Base-by-base conservation (phyloP, 208 protist genomes). In the Trypanosoma cruzi region DNA sequence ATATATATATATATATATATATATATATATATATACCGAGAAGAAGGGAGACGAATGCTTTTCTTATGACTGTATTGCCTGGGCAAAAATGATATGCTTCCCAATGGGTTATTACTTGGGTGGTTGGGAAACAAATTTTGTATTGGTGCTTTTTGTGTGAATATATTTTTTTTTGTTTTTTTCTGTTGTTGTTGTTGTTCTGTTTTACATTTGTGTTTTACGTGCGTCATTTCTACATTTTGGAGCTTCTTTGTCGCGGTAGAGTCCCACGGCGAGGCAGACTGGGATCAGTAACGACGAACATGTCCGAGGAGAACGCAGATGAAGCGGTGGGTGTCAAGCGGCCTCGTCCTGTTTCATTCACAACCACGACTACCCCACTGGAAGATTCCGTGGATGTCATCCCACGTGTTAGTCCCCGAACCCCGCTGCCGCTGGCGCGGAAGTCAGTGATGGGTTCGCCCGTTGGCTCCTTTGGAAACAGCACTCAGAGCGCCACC, bases 401-500 rank as follows among this genome's bases (percentile, higher is more conserved):
- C 36, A 4, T 6, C 14, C 36, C 42, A 16, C n/a, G 18, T 55
- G 32, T 50, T 18, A 28, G 58, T 22, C 26, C 55, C 32, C 66
- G 28, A 48, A 59, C 49, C 31, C 44, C 54, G 18, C 18, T 59
- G 37, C 57, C 50, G 52, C 53, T 62, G 55, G 65, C 74, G 52
- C 78, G 75, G 22, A 73, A 73, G 58, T 65, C 58, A 18, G 29
- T 36, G 16, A n/a, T 73, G n/a, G 32, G 29, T 16, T 71, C 79
- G 20, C 72, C 79, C 11, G 58, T 68, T 31, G 54, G 26, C 13
- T 67, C 77, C 40, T 28, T 80, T 31, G 63, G 72, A 7, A 58
- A 58, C 22, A 80, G 77, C 50, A 24, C 75, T 7, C 70, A 68
- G 22, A 69, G 67, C 49, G 82, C 82, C 67, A 80, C 79, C 10